Evolutionary conservation across 495 filamentous ascomycete genomes (phyloP).

Genomic region (Letharia lupina): DNA sequence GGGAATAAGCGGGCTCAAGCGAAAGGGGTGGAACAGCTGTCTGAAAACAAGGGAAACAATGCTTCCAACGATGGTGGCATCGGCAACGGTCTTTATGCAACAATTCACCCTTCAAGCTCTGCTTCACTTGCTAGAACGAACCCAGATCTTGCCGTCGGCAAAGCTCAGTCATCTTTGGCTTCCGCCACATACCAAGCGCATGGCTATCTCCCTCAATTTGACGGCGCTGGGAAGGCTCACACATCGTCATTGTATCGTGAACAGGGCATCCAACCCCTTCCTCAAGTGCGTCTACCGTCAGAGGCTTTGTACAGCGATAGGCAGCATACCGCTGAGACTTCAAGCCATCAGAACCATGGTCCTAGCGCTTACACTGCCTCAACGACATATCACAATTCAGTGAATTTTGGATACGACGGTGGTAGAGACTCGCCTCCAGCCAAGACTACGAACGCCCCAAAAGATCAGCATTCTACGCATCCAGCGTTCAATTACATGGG

Average conservation of each 20-base stretch:
- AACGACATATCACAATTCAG: neutral
- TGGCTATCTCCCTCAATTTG: constrained; percentile 28
- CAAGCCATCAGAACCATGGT: neutral
- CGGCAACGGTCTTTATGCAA: neutral
- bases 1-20: neutral
- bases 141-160: constrained; percentile 21
- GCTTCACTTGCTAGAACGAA: constrained; percentile 18
- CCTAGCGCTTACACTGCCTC: neutral
- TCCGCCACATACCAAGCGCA: constrained; percentile 30
- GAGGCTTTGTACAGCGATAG: neutral
- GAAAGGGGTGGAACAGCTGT: neutral
- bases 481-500: constrained; percentile 7
- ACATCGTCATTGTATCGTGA: constrained; percentile 8
- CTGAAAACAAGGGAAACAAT: constrained; percentile 17
- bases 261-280: constrained; percentile 8
- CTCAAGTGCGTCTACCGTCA: neutral
- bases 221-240: constrained; percentile 23
- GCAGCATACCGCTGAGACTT: neutral
- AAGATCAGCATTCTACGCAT: constrained; percentile 2
- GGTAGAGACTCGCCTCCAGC: constrained; percentile 9
- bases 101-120: neutral
- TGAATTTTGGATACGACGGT: constrained; percentile 14
- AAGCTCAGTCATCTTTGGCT: constrained; percentile 22
- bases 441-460: neutral
- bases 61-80: neutral